These are phyloP conservation scores for Juncus effusus DNA, from an alignment of 176 grass and related monocot genomes.

Conservation along the genomic window DNA sequence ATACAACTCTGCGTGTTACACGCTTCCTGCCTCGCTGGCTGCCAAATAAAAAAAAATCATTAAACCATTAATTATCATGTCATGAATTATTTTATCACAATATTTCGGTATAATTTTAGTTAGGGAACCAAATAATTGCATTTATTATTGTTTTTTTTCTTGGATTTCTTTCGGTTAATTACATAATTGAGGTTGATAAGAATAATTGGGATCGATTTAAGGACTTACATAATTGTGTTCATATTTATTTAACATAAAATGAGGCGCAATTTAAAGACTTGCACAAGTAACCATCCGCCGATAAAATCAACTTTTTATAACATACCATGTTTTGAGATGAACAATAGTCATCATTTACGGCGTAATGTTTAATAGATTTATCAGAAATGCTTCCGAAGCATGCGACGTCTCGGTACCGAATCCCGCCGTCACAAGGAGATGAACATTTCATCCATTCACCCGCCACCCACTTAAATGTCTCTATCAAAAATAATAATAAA, in stretches of 20 bases:
- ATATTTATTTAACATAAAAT: too few relatives aligned
- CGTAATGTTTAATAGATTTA: conserved; percentile 55
- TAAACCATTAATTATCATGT: conserved; percentile 11
- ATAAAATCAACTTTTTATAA: not conserved
- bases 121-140: not conserved
- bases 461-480: conserved; percentile 67
- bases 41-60: conserved; percentile 13
- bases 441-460: conserved; percentile 77
- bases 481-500: conserved; percentile 35
- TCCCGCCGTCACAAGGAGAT: conserved; percentile 73
- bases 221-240: too few relatives aligned
- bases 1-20: conserved; percentile 62
- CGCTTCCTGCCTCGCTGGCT: conserved; percentile 58
- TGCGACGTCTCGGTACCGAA: conserved; percentile 38
- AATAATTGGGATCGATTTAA: too few relatives aligned
- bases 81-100: not conserved
- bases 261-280: not conserved
- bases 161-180: not conserved
- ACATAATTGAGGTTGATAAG: too few relatives aligned
- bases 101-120: not conserved
- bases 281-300: not conserved
- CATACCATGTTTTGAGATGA: conserved; percentile 21
- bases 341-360: conserved; percentile 46
- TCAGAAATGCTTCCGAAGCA: conserved; percentile 63
- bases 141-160: not conserved